These are phyloP conservation scores for Rhodotorula mucilaginosa DNA, from an alignment of 1,284 basidiomycete species.

Conservation along the genomic window DNA sequence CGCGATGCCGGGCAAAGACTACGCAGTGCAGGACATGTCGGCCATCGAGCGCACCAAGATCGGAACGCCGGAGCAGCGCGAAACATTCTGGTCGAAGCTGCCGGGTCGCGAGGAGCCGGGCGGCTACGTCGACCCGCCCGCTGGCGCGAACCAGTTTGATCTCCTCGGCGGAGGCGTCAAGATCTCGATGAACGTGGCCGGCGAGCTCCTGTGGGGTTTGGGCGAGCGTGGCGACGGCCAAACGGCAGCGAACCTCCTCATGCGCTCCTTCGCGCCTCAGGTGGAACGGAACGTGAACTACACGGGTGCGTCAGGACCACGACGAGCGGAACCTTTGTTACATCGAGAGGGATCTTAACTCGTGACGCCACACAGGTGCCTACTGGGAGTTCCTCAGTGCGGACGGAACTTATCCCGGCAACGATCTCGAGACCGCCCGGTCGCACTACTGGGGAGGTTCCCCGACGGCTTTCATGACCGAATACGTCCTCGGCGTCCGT, in stretches of 20 bases:
- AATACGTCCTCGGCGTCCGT: neutral
- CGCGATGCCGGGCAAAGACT: conserved; percentile 1
- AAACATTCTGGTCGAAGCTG: conserved; percentile 9
- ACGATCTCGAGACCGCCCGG: conserved; percentile 1
- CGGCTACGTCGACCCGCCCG: conserved; percentile 5
- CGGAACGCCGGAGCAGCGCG: conserved; percentile 2
- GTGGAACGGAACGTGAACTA: neutral
- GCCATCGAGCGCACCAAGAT: conserved; percentile 1
- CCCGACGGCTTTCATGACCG: neutral
- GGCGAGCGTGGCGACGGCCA: neutral
- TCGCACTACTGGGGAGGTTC: conserved; percentile 2
- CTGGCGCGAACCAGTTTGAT: neutral
- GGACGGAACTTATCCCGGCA: conserved; percentile 2
- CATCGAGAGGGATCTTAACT: no score
- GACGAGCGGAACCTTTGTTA: no score
- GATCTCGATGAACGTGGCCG: neutral
- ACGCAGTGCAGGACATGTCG: conserved; percentile 19
- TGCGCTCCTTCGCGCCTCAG: neutral
- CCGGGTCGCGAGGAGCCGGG: neutral
- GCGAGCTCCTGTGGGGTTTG: conserved; percentile 1
- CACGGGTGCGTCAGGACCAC: neutral
- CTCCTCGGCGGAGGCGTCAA: conserved; percentile 1
- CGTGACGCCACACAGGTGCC: neutral
- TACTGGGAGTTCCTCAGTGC: conserved; percentile 1
- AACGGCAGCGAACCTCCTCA: neutral